These are phyloP conservation scores for Macrolepiota fuliginosa DNA, from an alignment of 768 basidiomycete species.

Conservation along the genomic window DNA sequence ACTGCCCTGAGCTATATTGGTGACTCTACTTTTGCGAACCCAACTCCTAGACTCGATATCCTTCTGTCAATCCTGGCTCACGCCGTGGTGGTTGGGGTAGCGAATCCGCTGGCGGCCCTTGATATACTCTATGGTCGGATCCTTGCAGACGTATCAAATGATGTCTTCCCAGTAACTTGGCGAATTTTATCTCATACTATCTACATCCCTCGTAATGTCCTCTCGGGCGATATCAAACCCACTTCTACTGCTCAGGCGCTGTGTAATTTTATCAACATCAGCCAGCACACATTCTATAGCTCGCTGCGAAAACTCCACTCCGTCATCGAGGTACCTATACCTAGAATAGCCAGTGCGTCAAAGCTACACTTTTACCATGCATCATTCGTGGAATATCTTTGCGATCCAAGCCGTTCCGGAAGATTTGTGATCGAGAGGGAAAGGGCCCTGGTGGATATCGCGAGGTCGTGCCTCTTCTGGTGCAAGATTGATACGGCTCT, in stretches of 20 bases:
- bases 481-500: background rate
- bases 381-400: background rate
- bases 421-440: background rate
- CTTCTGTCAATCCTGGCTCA: background rate
- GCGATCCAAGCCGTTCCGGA: background rate
- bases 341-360: background rate
- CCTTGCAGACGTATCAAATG: background rate
- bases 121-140: background rate
- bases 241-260: background rate
- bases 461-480: background rate
- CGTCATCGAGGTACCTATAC: background rate
- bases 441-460: background rate
- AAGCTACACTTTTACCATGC: background rate
- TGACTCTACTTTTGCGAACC: background rate
- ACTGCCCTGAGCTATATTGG: conserved; percentile 2
- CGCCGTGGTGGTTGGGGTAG: background rate
- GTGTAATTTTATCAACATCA: background rate
- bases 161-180: background rate
- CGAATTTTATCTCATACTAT: background rate
- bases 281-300: background rate
- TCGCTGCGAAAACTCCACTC: background rate
- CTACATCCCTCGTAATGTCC: too few species aligned
- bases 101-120: background rate
- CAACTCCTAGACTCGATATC: background rate
- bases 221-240: too few species aligned